Evolutionary conservation across 2,329 filamentous ascomycete genomes (phyloP).

Genomic region (Colletotrichum endophyticum): DNA sequence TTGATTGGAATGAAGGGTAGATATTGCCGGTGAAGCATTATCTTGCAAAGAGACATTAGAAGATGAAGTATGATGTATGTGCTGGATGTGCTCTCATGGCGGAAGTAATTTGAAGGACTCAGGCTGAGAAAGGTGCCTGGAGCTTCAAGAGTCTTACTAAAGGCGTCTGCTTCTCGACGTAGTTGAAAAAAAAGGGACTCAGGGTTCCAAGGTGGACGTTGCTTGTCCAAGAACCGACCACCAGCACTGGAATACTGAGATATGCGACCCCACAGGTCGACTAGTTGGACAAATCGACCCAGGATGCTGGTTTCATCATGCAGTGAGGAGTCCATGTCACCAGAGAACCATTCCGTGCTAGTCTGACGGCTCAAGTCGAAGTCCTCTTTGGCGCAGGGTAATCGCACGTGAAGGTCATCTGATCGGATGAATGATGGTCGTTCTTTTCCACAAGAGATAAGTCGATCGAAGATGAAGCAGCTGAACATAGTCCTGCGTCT

Average conservation of each 20-base stretch:
- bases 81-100: slow-evolving; percentile 68
- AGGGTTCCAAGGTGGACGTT: slow-evolving; percentile 65
- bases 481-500: slow-evolving; percentile 75
- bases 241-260: slow-evolving; percentile 58
- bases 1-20: slow-evolving; percentile 68
- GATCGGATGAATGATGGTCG: slow-evolving; percentile 64
- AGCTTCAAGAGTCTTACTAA: slow-evolving; percentile 43
- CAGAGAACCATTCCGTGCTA: slow-evolving; percentile 42
- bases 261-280: slow-evolving; percentile 63
- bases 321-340: slow-evolving; percentile 36
- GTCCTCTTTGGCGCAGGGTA: slow-evolving; percentile 69
- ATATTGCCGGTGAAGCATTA: slow-evolving; percentile 73
- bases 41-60: slow-evolving; percentile 66
- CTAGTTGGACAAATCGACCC: slow-evolving; percentile 59
- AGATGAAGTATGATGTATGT: slow-evolving; percentile 72
- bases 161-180: slow-evolving; percentile 52
- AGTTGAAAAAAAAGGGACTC: slow-evolving; percentile 59
- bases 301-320: slow-evolving; percentile 49
- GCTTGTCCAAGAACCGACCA: slow-evolving; percentile 52
- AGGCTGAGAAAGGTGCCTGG: slow-evolving; percentile 44
- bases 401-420: slow-evolving; percentile 65
- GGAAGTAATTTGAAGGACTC: slow-evolving; percentile 65
- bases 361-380: slow-evolving; percentile 68
- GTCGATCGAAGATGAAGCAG: slow-evolving; percentile 73
- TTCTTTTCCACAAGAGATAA: slow-evolving; percentile 69